phyloP scores from a whole-genome alignment of 768 basidiomycete species.

The Neoboletus magnificus region DNA sequence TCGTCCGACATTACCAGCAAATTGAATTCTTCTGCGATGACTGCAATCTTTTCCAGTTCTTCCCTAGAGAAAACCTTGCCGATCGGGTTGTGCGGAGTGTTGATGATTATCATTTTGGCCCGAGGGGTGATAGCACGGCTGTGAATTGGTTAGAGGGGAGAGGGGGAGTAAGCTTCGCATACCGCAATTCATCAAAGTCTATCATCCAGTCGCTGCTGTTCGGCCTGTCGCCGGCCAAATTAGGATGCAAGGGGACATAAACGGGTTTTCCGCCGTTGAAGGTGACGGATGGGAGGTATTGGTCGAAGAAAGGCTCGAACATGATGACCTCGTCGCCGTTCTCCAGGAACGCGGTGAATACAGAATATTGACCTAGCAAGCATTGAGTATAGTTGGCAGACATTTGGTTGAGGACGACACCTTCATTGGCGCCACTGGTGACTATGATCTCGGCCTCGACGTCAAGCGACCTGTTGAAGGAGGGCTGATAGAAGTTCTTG shows the following conservation, averaged over 20 bases:
- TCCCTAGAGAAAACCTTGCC: constrained; percentile 89
- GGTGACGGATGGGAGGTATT: constrained; percentile 87
- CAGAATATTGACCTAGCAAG: constrained; percentile 76
- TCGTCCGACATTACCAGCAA: constrained; percentile 93
- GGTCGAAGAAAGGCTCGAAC: constrained; percentile 98
- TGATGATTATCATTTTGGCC: constrained; percentile 93
- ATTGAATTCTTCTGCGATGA: constrained; percentile 87
- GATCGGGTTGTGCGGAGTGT: constrained; percentile 98
- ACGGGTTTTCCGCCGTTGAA: constrained; percentile 94
- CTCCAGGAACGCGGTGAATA: constrained; percentile 88
- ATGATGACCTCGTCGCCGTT: constrained; percentile 96
- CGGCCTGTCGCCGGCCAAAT: constrained; percentile 46
- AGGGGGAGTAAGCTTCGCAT: constrained; percentile 12
- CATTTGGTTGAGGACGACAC: constrained; percentile 35
- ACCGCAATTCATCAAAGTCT: constrained; percentile 87
- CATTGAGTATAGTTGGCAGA: constrained; percentile 1
- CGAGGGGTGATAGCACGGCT: constrained; percentile 82
- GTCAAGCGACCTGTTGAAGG: constrained; percentile 67
- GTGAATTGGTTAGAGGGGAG: constrained; percentile 1
- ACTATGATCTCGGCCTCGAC: constrained; percentile 88
- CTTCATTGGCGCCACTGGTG: constrained; percentile 97
- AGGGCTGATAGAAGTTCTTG: constrained; percentile 69
- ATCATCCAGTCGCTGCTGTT: constrained; percentile 83
- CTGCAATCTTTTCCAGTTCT: constrained; percentile 85
- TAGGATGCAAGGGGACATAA: constrained; percentile 93